Evolutionary conservation across 805 yeast species (phyloP), one percentile per base, ranked within the genome.

Genomic region (Vanderwaltozyma yarrowii): DNA sequence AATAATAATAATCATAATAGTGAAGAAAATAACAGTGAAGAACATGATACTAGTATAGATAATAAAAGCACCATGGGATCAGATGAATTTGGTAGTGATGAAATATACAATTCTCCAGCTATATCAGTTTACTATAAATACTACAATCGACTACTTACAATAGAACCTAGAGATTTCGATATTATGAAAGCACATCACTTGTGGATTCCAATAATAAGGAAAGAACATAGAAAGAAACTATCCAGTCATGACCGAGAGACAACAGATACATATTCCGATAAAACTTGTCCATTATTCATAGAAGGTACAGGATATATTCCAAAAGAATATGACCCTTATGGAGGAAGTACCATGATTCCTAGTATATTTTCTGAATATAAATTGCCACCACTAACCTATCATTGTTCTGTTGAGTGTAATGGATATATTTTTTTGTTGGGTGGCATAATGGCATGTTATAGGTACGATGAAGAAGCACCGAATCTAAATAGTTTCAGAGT

Each of bases 321-420:
- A 2, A 38, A 42, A 19, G 42, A 45, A 13, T 45, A 48, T 36
- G 57, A 51, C 33, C 32, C 49, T 6, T 51, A 45, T 39, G 45
- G 43, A 14, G 57, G 58, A 3, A 43, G 51, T 24, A 41, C 52
- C 2, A 38, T 43, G 15, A 43, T 50, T 2, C 53, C 58, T 1
- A 50, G 57, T 2, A 18, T 65, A 1, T 56, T 71, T 36, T 62
- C 71, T 1, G 61, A 56, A 21, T 45, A 45, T 3, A 61, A 62
- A 13, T 32, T 69, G 1, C 73, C 75, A 1, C 52, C 70, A 0
- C 45, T 71, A 13, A 49, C 60, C 0, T 67, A 69, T 45, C 76
- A 74, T 43, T 55, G 69, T 5, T 41, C 70, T 1, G 64, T 64
- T 9, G 61, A 60, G 7, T 37, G 66, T 35, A 50, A 58, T 17